Conservation (phyloP, 148 eudicot genomes). For the Drosera capensis region DNA sequence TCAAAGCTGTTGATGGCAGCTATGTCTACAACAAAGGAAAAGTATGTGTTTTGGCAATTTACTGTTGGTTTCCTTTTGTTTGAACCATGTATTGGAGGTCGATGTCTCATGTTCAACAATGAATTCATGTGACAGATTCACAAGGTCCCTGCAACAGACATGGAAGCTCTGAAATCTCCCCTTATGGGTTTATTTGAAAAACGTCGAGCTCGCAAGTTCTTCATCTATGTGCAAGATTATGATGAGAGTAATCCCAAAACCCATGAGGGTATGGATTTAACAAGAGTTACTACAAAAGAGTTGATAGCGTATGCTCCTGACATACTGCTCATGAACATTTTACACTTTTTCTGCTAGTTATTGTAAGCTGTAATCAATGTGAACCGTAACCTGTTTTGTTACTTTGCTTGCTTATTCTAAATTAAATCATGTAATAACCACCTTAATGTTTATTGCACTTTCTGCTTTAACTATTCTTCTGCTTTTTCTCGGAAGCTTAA, state of each 20-base stretch:
- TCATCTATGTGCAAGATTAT: constrained; percentile 82
- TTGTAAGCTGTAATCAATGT: too few species aligned
- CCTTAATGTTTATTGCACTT: too few species aligned
- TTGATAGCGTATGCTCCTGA: constrained; percentile 63
- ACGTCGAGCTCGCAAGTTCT: constrained; percentile 86
- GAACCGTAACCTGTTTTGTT: too few species aligned
- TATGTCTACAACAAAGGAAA: constrained; percentile 89
- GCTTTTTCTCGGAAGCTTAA: too few species aligned
- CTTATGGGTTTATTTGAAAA: constrained; percentile 95
- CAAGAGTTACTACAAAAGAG: constrained; percentile 65
- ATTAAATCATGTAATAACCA: too few species aligned
- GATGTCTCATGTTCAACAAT: neutral
- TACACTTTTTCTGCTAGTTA: too few species aligned
- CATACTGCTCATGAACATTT: neutral
- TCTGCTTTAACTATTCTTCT: too few species aligned
- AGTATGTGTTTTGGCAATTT: constrained; percentile 24
- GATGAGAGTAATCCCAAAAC: constrained; percentile 66
- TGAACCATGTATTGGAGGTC: constrained; percentile 3
- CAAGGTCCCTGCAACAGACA: constrained; percentile 96
- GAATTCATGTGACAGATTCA: constrained; percentile 37
- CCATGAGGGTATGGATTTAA: constrained; percentile 84
- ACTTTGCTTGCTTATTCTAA: too few species aligned
- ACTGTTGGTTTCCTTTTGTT: constrained; percentile 1
- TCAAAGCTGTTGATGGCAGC: constrained; percentile 96
- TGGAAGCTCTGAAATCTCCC: constrained; percentile 95